A percentile compares a stretch with the other conserved stretches of the same genome.
Conservation (phyloP, 208 protist genomes). For the Vickermania ingenoplastis region DNA sequence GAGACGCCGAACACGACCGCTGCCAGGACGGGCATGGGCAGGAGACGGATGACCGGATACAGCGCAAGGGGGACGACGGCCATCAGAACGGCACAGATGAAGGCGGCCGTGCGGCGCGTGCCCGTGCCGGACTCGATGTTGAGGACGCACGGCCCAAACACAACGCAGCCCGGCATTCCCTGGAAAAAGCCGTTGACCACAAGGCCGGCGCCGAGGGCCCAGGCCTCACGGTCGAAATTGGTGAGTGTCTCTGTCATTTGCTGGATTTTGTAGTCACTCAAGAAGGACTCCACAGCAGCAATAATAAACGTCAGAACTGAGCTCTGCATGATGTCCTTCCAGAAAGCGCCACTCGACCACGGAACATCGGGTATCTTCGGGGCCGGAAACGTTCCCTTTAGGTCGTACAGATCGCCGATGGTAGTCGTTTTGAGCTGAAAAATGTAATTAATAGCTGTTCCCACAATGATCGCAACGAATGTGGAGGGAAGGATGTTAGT, state of each 20-base stretch:
- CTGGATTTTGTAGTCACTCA: constrained; percentile 41
- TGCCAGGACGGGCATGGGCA: constrained; percentile 40
- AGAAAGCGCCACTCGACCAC: constrained; percentile 16
- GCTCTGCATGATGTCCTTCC: constrained; percentile 31
- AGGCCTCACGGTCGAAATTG: constrained; percentile 44
- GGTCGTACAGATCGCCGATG: constrained; percentile 37
- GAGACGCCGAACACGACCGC: constrained; percentile 40
- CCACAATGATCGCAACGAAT: constrained; percentile 36
- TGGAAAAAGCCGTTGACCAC: constrained; percentile 52
- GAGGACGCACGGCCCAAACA: constrained; percentile 38
- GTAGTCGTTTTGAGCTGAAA: constrained; percentile 40
- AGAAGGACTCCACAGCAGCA: constrained; percentile 38
- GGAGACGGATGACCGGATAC: constrained; percentile 33
- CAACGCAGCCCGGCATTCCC: constrained; percentile 39
- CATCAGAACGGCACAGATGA: constrained; percentile 46
- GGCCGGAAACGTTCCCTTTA: constrained; percentile 26
- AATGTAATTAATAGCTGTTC: constrained; percentile 44
- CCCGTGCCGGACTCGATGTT: constrained; percentile 44
- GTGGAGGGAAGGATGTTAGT: constrained; percentile 33
- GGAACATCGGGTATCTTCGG: constrained; percentile 26
- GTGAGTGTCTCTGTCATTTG: constrained; percentile 42
- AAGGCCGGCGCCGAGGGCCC: constrained; percentile 29
- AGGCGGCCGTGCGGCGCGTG: constrained; percentile 26
- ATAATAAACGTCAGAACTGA: constrained; percentile 34
- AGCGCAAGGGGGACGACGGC: constrained; percentile 34